A percentile compares a stretch with the other conserved stretches of the same genome.
These are phyloP conservation scores for Phyllosticta citrichinensis DNA, from an alignment of 2,329 filamentous ascomycete genomes.

Conservation along the genomic window DNA sequence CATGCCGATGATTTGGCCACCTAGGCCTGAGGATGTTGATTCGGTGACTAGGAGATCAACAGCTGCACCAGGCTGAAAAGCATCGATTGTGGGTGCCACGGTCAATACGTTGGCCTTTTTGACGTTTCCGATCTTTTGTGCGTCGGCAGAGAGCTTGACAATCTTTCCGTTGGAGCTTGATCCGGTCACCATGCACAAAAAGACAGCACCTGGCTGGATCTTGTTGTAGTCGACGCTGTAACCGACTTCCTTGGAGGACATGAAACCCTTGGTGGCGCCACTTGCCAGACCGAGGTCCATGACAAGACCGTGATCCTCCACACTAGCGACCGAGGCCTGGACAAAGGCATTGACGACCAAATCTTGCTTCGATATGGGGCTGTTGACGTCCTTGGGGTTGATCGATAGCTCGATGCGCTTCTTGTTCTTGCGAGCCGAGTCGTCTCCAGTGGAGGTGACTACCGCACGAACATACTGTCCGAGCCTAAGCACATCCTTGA, in stretches of 20 bases:
- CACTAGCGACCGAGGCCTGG: slow-evolving; percentile 79
- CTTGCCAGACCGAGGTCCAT: slow-evolving; percentile 80
- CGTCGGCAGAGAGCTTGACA: slow-evolving; percentile 71
- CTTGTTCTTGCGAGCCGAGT: slow-evolving; percentile 55
- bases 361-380: slow-evolving; percentile 60
- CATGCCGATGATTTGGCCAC: slow-evolving; percentile 85
- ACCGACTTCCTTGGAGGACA: slow-evolving; percentile 75
- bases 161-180: slow-evolving; percentile 71
- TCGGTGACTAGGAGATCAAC: slow-evolving; percentile 78
- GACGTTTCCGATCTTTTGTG: slow-evolving; percentile 57
- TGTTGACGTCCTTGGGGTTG: slow-evolving; percentile 68
- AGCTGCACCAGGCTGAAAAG: slow-evolving; percentile 84
- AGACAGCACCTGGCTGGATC: slow-evolving; percentile 72
- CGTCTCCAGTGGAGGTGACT: slow-evolving; percentile 68
- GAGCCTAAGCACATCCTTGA: slow-evolving; percentile 64
- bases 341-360: slow-evolving; percentile 66
- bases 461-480: slow-evolving; percentile 84
- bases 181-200: slow-evolving; percentile 71
- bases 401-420: slow-evolving; percentile 82
- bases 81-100: slow-evolving; percentile 76
- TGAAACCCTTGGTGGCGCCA: slow-evolving; percentile 63
- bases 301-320: slow-evolving; percentile 91
- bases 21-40: slow-evolving; percentile 61
- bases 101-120: slow-evolving; percentile 56
- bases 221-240: slow-evolving; percentile 52